Percentiles rank a stretch among this genome's conserved stretches.
phyloP scores from a whole-genome alignment of 768 basidiomycete species.

The Phaffia australis region DNA sequence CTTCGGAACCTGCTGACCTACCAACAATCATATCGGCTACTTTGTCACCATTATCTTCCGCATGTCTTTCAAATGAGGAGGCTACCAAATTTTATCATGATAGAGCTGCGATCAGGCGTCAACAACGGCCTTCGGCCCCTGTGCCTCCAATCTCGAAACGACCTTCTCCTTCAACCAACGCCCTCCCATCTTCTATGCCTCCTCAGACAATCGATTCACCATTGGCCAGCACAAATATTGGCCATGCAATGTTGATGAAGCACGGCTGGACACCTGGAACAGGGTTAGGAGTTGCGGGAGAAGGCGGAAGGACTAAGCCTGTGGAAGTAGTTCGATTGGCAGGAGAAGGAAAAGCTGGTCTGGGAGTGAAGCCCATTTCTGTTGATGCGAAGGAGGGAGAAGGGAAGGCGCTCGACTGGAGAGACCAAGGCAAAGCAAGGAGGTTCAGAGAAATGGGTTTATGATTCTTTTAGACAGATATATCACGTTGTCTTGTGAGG shows the following conservation, averaged over 20 bases:
- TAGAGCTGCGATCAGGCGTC: conserved; percentile 12
- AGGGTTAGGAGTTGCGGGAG: conserved; percentile 38
- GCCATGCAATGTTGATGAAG: conserved; percentile 56
- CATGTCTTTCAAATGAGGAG: neutral
- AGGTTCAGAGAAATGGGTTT: conserved; percentile 18
- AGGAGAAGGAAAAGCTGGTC: conserved; percentile 12
- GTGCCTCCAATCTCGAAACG: neutral
- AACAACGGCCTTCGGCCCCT: conserved; percentile 1
- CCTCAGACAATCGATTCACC: conserved; percentile 34
- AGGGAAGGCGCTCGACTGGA: conserved; percentile 4
- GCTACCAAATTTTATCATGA: conserved; percentile 7
- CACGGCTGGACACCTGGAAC: conserved; percentile 68
- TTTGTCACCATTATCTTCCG: neutral
- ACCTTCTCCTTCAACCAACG: neutral
- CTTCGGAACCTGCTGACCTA: neutral
- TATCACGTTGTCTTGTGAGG: no score
- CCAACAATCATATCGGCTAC: no score
- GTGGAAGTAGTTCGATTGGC: conserved; percentile 3
- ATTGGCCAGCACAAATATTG: conserved; percentile 52
- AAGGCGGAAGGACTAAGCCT: conserved; percentile 15
- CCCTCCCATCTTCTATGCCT: neutral
- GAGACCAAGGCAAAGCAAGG: conserved; percentile 20
- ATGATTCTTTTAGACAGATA: no score
- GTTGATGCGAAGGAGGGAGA: neutral
- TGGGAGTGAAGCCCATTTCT: conserved; percentile 9